Conservation (phyloP, 768 basidiomycete species). For the Hydnomerulius pinastri region DNA sequence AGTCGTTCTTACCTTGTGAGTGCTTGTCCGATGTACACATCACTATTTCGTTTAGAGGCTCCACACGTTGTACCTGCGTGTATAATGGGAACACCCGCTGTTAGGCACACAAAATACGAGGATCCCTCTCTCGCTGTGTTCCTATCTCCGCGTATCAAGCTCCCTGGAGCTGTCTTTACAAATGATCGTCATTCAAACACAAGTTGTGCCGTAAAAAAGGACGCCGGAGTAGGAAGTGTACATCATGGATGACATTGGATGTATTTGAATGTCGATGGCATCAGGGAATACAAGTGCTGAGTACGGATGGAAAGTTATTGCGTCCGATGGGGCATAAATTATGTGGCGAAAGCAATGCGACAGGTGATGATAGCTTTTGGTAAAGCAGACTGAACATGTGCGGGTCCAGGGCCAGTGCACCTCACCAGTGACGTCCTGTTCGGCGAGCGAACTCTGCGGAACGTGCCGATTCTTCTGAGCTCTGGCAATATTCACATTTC, state of each 20-base stretch:
- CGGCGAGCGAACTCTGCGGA: constrained; percentile 36
- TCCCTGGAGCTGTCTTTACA: constrained; percentile 14
- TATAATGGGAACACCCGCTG: not conserved
- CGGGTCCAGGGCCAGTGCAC: not conserved
- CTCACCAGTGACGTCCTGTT: constrained; percentile 24
- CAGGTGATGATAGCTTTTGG: not conserved
- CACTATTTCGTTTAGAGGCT: not conserved
- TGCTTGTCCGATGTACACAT: constrained; percentile 2
- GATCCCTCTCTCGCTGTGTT: not conserved
- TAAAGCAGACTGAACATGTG: not conserved
- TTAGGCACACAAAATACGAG: not conserved
- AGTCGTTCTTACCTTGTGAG: not conserved
- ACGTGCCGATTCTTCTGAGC: constrained; percentile 24
- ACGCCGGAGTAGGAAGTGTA: not conserved
- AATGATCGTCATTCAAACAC: not conserved
- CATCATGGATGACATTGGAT: too few species aligned
- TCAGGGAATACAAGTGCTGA: not conserved
- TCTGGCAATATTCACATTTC: constrained; percentile 58
- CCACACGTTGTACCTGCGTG: constrained; percentile 5
- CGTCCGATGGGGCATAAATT: constrained; percentile 3
- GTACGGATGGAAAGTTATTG: not conserved
- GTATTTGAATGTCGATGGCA: not conserved
- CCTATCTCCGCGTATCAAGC: constrained; percentile 1
- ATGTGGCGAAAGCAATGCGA: constrained; percentile 2
- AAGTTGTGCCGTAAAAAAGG: constrained; percentile 2